phyloP scores from a whole-genome alignment of 2,329 filamentous ascomycete genomes.

The Catunica adiposa region DNA sequence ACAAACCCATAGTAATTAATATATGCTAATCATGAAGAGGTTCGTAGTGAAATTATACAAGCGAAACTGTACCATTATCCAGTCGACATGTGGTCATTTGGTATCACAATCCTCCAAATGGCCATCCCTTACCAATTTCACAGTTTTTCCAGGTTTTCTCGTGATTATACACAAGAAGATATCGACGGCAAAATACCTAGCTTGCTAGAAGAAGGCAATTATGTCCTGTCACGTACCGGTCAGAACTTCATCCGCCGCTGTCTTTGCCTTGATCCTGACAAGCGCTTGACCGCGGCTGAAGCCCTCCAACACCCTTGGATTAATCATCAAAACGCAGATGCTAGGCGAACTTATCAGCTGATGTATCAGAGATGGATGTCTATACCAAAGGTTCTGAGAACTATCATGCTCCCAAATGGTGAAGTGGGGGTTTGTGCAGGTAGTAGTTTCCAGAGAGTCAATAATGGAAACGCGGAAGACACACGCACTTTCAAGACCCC shows the following conservation, averaged over 20 bases:
- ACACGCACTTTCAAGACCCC: too few relatives aligned
- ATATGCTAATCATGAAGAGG: background rate
- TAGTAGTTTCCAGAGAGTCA: background rate
- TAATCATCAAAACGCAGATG: constrained; percentile 1
- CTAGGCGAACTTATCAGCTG: background rate
- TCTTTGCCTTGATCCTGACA: constrained; percentile 1
- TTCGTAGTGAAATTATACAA: constrained; percentile 26
- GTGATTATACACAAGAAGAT: background rate
- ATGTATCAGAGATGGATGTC: constrained; percentile 4
- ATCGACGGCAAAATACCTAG: background rate
- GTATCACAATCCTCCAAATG: constrained; percentile 28
- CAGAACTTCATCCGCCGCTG: constrained; percentile 10
- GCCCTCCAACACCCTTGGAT: constrained; percentile 11
- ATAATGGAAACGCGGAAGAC: too few relatives aligned
- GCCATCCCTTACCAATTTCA: constrained; percentile 14
- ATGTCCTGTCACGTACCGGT: constrained; percentile 5
- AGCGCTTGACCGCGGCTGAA: constrained; percentile 8
- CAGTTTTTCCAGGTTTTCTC: background rate
- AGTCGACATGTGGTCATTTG: constrained; percentile 38
- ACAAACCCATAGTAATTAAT: background rate
- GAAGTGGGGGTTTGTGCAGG: background rate
- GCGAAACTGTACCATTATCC: constrained; percentile 20
- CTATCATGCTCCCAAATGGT: background rate
- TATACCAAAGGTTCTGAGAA: background rate
- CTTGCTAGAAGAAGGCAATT: background rate